Base-by-base conservation (phyloP, 108 stramenopile genomes). In the Nannochloropsis salina region DNA sequence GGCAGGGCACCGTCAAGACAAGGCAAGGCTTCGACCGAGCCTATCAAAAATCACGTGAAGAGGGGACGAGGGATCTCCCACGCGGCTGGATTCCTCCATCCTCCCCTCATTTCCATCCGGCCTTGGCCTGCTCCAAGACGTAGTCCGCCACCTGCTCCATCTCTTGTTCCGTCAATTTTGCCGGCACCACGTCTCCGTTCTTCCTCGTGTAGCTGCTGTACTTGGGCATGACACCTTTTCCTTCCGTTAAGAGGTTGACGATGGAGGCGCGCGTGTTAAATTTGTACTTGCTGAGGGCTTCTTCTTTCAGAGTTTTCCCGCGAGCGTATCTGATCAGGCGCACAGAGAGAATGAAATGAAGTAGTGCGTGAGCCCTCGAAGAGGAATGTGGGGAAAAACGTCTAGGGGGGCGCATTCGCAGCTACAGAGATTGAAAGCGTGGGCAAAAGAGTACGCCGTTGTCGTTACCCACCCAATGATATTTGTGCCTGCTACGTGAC, bases 101-200 rank as follows among this genome's bases (percentile, higher is more conserved):
- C 31, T 31, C 31, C 31, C 31, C 31, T 31, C n/a, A 74, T n/a
- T 74, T 74, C 61, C 61, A 74, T n/a, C 61, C 61, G 3, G 61
- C 61, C 61, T 74, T 74, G 8, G 61, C 61, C 61, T 74, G 61
- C 61, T 74, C 61, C n/a, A 74, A 6, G 20, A 74, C 61, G n/a
- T 74, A 74, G n/a, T 74, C 61, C 15, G 61, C 61, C 6, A 74
- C 61, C 4, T n/a, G 15, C 61, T 2, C 61, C 61, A 74, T 74
- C 61, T 74, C 61, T n/a, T 74, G 61, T n/a, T 74, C 61, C 61
- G 61, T n/a, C 61, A 74, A 74, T 74, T 74, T 74, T n/a, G 61
- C 61, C 61, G 61, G 61, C 15, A 74, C 61, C 4, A 74, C 61
- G 61, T 74, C 61, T 2, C 61, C 61, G 61, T 74, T 74, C 61